Conservation (phyloP, 257 asterid species). For the Mitragyna speciosa region DNA sequence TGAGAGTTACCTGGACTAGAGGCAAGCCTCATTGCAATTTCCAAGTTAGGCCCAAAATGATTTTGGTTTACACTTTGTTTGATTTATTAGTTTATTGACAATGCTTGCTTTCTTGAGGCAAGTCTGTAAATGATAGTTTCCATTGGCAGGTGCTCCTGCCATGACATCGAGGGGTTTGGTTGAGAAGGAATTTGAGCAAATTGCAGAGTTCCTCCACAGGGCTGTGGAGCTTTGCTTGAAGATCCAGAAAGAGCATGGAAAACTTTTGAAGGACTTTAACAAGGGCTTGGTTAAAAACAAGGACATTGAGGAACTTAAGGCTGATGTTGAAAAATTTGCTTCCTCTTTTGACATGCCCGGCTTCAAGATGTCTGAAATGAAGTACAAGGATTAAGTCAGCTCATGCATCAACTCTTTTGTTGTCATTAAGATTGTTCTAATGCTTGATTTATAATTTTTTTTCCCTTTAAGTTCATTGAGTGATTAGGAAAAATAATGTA, state of each 20-base stretch:
- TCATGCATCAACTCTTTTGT: background rate
- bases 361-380: conserved; percentile 85
- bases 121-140: background rate
- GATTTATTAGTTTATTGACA: background rate
- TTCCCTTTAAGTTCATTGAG: background rate
- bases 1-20: too few species aligned
- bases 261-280: conserved; percentile 91
- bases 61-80: background rate
- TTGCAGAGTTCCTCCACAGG: conserved; percentile 89
- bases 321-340: conserved; percentile 82
- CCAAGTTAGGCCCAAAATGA: background rate
- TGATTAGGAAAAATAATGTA: background rate
- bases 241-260: conserved; percentile 86
- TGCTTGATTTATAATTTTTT: background rate
- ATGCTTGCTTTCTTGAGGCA: background rate
- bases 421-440: background rate
- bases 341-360: conserved; percentile 92
- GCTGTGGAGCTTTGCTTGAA: conserved; percentile 75
- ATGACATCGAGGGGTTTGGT: conserved; percentile 97
- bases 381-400: conserved; percentile 62
- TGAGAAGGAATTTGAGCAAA: conserved; percentile 95
- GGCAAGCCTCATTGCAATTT: background rate
- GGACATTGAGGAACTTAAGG: conserved; percentile 90
- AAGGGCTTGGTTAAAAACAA: conserved; percentile 83
- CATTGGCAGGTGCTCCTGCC: conserved; percentile 78